phyloP scores from a whole-genome alignment of 805 yeast genomes.

The Tetrapisispora nanseiensis region DNA sequence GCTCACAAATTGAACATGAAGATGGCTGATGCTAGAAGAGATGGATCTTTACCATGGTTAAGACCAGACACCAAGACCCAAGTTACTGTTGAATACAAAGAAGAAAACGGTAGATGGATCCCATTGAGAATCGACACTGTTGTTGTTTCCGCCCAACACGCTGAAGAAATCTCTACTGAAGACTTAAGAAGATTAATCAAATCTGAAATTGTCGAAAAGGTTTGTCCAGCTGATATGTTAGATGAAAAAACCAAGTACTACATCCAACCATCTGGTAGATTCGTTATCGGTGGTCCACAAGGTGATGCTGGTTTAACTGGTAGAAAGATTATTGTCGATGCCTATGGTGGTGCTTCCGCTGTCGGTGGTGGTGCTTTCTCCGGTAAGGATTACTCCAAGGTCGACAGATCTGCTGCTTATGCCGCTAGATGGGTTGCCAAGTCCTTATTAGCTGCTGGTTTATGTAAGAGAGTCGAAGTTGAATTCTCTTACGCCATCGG shows the following conservation, averaged over 20 bases:
- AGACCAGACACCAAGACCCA: conserved; percentile 99
- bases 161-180: conserved; percentile 89
- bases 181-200: conserved; percentile 74
- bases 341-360: conserved; percentile 99
- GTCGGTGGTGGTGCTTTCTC: conserved; percentile 99
- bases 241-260: conserved; percentile 95
- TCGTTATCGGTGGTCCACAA: conserved; percentile 99
- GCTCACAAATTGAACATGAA: conserved; percentile 96
- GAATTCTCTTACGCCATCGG: conserved; percentile 99
- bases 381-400: conserved; percentile 99
- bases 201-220: conserved; percentile 80
- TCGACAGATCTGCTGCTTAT: conserved; percentile 98
- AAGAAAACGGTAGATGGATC: conserved; percentile 89
- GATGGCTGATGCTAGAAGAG: conserved; percentile 94
- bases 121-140: conserved; percentile 96
- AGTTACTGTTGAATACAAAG: conserved; percentile 93
- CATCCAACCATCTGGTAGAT: conserved; percentile 98
- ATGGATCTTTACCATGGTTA: conserved; percentile 89
- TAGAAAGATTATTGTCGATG: conserved; percentile 98
- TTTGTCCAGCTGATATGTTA: conserved; percentile 79
- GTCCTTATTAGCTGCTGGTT: conserved; percentile 88
- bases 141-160: conserved; percentile 96
- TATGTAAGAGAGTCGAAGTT: conserved; percentile 94
- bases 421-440: conserved; percentile 99
- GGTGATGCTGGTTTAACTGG: conserved; percentile 99